Percentiles rank a stretch among this genome's conserved stretches.
phyloP scores from a whole-genome alignment of 1,284 basidiomycete genomes.

The Cryptococcus wingfieldii region DNA sequence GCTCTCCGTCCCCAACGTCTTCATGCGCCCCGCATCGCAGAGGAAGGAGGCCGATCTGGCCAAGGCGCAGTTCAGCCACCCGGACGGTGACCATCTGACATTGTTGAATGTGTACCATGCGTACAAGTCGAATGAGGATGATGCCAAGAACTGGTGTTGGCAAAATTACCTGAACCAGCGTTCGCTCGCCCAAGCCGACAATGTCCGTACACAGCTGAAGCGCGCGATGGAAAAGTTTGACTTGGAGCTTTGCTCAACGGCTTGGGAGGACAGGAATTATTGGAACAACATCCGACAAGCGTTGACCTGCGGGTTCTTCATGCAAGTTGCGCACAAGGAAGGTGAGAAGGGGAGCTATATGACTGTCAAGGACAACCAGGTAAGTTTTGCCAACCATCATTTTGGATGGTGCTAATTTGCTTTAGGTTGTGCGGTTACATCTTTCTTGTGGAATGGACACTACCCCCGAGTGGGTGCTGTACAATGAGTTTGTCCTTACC shows the following conservation, averaged over 20 bases:
- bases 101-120: constrained; percentile 94
- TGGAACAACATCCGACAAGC: constrained; percentile 77
- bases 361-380: constrained; percentile 93
- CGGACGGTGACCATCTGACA: constrained; percentile 93
- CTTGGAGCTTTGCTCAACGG: constrained; percentile 72
- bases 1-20: constrained; percentile 95
- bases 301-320: constrained; percentile 92
- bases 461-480: constrained; percentile 95
- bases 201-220: constrained; percentile 87
- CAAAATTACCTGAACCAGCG: constrained; percentile 82
- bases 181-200: constrained; percentile 86
- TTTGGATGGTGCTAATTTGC: not conserved
- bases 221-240: constrained; percentile 87
- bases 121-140: constrained; percentile 71
- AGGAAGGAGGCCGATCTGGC: constrained; percentile 88
- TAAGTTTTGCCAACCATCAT: constrained; percentile 31
- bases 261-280: constrained; percentile 69
- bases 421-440: constrained; percentile 81
- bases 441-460: constrained; percentile 87
- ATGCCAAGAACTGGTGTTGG: constrained; percentile 79
- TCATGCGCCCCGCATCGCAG: constrained; percentile 83
- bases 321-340: constrained; percentile 95
- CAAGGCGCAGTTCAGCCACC: constrained; percentile 81
- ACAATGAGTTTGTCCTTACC: constrained; percentile 97
- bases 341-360: constrained; percentile 81